phyloP scores from a whole-genome alignment of 108 stramenopile genomes.

The Cyclotella choctawhatcheeana region DNA sequence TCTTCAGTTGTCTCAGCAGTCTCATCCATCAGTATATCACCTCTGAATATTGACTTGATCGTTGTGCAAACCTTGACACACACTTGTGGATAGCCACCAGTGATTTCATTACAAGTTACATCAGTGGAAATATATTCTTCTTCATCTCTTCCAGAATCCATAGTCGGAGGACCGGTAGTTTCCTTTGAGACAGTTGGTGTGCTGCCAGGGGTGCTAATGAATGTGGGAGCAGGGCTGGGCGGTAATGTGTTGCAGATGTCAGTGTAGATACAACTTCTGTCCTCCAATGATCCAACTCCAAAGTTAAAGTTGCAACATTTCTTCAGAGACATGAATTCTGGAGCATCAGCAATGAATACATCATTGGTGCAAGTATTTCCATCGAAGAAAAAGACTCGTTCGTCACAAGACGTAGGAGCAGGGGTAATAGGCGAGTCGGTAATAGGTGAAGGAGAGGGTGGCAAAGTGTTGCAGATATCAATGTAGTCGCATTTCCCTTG shows the following conservation, averaged over 20 bases:
- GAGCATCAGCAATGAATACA: too few relatives aligned
- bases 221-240: neutral
- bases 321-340: too few relatives aligned
- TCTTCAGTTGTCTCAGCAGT: constrained; percentile 1
- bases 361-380: too few relatives aligned
- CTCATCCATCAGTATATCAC: constrained; percentile 1
- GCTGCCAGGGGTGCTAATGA: neutral
- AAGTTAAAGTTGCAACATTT: neutral
- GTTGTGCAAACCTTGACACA: constrained; percentile 14
- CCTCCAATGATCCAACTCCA: neutral
- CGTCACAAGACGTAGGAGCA: too few relatives aligned
- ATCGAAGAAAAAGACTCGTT: too few relatives aligned
- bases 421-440: neutral
- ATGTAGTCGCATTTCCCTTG: too few relatives aligned
- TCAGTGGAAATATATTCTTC: neutral
- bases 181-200: constrained; percentile 19
- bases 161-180: constrained; percentile 11
- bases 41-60: constrained; percentile 2
- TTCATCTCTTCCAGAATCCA: neutral
- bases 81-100: constrained; percentile 5
- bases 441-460: neutral
- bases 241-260: constrained; percentile 8
- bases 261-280: neutral
- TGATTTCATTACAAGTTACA: constrained; percentile 6
- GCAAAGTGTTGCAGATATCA: neutral